phyloP scores from a whole-genome alignment of 768 basidiomycete species.

The Mycena haematopus region DNA sequence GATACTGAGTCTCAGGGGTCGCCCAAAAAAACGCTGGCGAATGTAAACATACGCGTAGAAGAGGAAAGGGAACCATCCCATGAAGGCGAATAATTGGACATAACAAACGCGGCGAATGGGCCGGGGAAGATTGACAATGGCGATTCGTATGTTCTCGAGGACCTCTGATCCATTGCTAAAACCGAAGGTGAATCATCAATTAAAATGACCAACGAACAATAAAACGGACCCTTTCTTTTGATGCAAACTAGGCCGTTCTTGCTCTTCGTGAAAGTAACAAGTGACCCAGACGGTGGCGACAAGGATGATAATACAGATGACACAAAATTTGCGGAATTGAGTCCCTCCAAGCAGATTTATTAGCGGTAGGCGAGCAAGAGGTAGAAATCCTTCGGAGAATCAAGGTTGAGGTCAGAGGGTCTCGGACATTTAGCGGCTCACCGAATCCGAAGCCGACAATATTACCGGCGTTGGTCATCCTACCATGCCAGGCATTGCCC shows the following conservation, averaged over 20 bases:
- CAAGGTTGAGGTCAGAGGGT: slow-evolving; percentile 22
- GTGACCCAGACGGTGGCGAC: slow-evolving; percentile 87
- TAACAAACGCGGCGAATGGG: slow-evolving; percentile 89
- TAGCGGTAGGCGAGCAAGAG: slow-evolving; percentile 81
- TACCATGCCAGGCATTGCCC: slow-evolving; percentile 98
- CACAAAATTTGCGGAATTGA: slow-evolving; percentile 96
- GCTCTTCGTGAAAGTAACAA: slow-evolving; percentile 84
- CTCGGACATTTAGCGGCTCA: slow-evolving; percentile 38
- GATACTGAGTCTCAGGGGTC: not conserved
- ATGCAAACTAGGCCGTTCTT: slow-evolving; percentile 58
- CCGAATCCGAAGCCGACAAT: slow-evolving; percentile 94
- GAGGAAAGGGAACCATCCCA: slow-evolving; percentile 98
- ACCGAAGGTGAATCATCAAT: not conserved
- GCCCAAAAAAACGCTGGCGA: not conserved
- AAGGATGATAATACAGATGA: slow-evolving; percentile 82
- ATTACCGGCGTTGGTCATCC: slow-evolving; percentile 97
- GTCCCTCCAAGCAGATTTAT: slow-evolving; percentile 84
- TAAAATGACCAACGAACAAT: not conserved
- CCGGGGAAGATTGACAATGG: slow-evolving; percentile 77
- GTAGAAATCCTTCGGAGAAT: slow-evolving; percentile 73
- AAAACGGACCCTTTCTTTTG: slow-evolving; percentile 48
- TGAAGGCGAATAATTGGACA: slow-evolving; percentile 94
- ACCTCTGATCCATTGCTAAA: slow-evolving; percentile 70
- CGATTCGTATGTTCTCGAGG: slow-evolving; percentile 77
- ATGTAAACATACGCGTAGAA: slow-evolving; percentile 77